Conservation (phyloP, 2,329 filamentous ascomycete species). For the Trichoderma lentiforme region DNA sequence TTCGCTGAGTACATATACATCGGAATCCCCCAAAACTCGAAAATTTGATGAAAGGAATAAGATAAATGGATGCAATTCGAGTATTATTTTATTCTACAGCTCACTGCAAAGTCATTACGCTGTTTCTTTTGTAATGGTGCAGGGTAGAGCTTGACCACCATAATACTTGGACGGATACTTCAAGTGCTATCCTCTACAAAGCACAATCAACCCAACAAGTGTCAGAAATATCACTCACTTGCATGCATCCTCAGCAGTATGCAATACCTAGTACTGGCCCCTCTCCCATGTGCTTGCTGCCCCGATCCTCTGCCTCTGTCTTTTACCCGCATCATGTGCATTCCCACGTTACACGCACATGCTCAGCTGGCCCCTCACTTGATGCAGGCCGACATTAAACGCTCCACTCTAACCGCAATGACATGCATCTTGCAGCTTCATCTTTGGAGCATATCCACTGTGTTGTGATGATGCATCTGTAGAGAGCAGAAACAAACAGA, state of each 20-base stretch:
- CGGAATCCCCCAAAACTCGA: background rate
- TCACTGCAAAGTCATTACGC: background rate
- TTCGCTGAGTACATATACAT: background rate
- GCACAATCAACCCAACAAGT: background rate
- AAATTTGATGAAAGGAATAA: background rate
- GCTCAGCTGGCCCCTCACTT: background rate
- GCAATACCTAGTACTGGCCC: background rate
- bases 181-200: too few species aligned
- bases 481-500: background rate
- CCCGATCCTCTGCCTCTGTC: background rate
- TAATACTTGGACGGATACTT: background rate
- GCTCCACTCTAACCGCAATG: background rate
- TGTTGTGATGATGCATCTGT: background rate
- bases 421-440: slow-evolving; percentile 2
- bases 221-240: background rate
- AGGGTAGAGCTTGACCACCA: background rate
- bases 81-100: background rate
- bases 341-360: background rate
- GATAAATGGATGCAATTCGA: background rate
- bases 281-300: too few species aligned
- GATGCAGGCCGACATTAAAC: background rate
- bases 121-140: background rate
- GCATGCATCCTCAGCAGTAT: background rate
- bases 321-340: background rate
- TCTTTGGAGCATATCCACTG: background rate